Conservation (phyloP, 257 asterid genomes). For the Coffea eugenioides region DNA sequence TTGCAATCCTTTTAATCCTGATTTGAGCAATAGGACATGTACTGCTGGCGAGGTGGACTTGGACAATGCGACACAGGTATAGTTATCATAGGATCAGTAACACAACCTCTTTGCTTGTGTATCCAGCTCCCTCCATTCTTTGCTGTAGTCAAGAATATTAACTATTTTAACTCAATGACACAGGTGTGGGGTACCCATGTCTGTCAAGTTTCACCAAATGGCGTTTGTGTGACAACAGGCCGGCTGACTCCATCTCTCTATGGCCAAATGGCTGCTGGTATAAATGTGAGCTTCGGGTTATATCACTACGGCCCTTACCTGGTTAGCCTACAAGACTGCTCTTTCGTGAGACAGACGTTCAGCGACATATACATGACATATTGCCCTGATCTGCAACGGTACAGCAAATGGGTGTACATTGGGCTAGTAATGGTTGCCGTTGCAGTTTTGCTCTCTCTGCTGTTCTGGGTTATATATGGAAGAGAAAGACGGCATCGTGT, state of each 20-base stretch:
- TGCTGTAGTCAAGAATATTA: not conserved
- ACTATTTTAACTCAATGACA: not conserved
- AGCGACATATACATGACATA: slow-evolving; percentile 35
- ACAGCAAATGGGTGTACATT: slow-evolving; percentile 52
- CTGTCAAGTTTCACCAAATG: slow-evolving; percentile 60
- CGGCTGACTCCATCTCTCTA: slow-evolving; percentile 71
- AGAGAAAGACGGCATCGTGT: slow-evolving; percentile 82
- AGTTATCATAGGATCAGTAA: not conserved
- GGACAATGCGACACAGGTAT: slow-evolving; percentile 79
- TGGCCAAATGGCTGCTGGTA: slow-evolving; percentile 60
- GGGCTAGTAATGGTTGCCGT: slow-evolving; percentile 71
- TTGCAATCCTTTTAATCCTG: slow-evolving; percentile 72
- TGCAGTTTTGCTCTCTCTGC: slow-evolving; percentile 70
- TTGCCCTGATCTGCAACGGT: slow-evolving; percentile 63
- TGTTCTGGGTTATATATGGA: slow-evolving; percentile 82
- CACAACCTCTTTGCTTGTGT: not conserved
- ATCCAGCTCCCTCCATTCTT: not conserved
- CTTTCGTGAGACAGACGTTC: slow-evolving; percentile 67
- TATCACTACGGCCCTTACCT: slow-evolving; percentile 61
- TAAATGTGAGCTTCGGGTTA: slow-evolving; percentile 72
- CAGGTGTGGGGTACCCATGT: slow-evolving; percentile 74
- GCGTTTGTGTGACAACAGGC: slow-evolving; percentile 59
- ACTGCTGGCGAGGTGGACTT: slow-evolving; percentile 61
- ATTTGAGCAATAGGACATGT: slow-evolving; percentile 62
- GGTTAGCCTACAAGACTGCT: slow-evolving; percentile 69